These are phyloP conservation scores for Sclerotinia sclerotiorum DNA, from an alignment of 2,329 filamentous ascomycete genomes.

Conservation along the genomic window DNA sequence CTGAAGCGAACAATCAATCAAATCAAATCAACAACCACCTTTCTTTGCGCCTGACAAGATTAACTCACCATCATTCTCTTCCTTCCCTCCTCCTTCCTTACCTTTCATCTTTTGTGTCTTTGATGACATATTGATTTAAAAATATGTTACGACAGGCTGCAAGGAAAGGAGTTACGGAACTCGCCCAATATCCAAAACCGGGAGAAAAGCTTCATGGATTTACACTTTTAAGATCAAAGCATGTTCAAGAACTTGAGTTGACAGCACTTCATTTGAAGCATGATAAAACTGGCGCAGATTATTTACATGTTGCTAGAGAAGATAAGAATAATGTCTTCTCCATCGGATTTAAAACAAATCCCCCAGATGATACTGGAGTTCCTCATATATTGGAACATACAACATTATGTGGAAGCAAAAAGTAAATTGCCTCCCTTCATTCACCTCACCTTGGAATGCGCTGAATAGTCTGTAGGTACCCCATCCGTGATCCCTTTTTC, in stretches of 20 bases:
- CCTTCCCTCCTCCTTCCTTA: neutral
- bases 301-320: slow-evolving; percentile 90
- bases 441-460: slow-evolving; percentile 23
- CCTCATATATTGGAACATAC: slow-evolving; percentile 98
- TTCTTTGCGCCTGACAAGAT: slow-evolving; percentile 11
- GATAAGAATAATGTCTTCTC: slow-evolving; percentile 99
- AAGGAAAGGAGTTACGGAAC: slow-evolving; percentile 67
- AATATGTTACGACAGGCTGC: slow-evolving; percentile 52
- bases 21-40: slow-evolving; percentile 4
- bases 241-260: slow-evolving; percentile 90
- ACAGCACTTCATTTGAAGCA: slow-evolving; percentile 89
- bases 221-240: slow-evolving; percentile 82
- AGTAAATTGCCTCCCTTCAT: slow-evolving; percentile 52
- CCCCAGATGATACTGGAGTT: slow-evolving; percentile 91
- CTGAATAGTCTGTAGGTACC: slow-evolving; percentile 63
- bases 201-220: slow-evolving; percentile 93
- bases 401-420: slow-evolving; percentile 90
- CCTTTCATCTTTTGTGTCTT: neutral
- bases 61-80: slow-evolving; percentile 6
- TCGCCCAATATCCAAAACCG: slow-evolving; percentile 71
- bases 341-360: slow-evolving; percentile 98
- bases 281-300: slow-evolving; percentile 93
- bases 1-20: slow-evolving; percentile 21
- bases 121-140: slow-evolving; percentile 13
- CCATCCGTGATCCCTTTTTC: slow-evolving; percentile 98